phyloP scores from a whole-genome alignment of 148 eudicot species.

The Gaultheria prostrata region DNA sequence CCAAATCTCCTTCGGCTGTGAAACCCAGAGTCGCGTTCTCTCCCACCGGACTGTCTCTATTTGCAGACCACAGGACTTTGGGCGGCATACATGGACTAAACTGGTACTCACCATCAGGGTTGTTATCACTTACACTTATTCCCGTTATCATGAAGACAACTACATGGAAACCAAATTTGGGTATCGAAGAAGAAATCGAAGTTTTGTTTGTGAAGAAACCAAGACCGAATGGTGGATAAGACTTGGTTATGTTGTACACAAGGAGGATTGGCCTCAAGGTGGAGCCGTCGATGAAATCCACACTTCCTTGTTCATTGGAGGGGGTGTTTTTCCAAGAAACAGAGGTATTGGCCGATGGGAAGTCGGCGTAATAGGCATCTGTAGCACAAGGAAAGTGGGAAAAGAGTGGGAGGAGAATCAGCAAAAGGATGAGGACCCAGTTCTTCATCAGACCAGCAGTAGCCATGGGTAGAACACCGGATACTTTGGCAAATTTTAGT shows the following conservation, averaged over 20 bases:
- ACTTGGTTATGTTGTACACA: background rate
- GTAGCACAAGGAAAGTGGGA: background rate
- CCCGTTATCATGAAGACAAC: background rate
- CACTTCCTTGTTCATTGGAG: background rate
- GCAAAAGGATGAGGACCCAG: background rate
- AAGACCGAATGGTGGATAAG: background rate
- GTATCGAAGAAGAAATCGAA: too few species aligned
- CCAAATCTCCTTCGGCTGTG: constrained; percentile 18
- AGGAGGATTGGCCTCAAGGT: constrained; percentile 9
- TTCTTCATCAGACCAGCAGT: background rate
- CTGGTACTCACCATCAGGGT: background rate
- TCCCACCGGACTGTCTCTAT: constrained; percentile 24
- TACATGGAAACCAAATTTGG: background rate
- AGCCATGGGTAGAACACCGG: background rate
- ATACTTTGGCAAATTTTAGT: background rate
- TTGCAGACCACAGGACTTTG: constrained; percentile 32
- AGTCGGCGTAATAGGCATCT: background rate
- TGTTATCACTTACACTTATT: background rate
- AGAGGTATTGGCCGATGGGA: background rate
- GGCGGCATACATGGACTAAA: background rate
- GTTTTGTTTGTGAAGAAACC: background rate
- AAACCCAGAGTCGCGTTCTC: constrained; percentile 20
- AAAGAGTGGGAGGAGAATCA: background rate
- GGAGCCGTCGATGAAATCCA: background rate
- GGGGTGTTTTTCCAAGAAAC: background rate